phyloP scores from a whole-genome alignment of 192 early-diverging fungal genomes.

The Ambispora gerdemannii region DNA sequence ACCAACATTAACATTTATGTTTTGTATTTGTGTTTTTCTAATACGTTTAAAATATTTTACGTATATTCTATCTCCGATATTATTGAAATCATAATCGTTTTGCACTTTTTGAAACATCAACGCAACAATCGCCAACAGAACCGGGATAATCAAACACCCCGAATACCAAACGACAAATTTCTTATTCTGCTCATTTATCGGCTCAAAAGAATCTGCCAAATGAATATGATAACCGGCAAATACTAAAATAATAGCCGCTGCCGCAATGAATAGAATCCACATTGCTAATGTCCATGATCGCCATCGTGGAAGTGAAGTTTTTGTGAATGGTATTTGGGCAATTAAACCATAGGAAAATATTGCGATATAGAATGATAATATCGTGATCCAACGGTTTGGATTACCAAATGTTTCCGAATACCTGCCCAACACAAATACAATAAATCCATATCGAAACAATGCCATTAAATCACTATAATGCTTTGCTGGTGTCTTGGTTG shows the following conservation, averaged over 20 bases:
- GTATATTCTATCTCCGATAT: conserved; percentile 32
- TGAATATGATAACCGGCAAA: conserved; percentile 63
- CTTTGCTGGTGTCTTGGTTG: conserved; percentile 58
- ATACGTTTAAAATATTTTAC: conserved; percentile 28
- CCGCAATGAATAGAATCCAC: conserved; percentile 60
- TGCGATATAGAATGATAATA: conserved; percentile 36
- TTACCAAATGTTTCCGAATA: conserved; percentile 65
- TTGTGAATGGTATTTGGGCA: conserved; percentile 66
- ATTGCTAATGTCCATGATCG: conserved; percentile 62
- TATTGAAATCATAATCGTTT: conserved; percentile 36
- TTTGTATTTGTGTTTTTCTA: background rate
- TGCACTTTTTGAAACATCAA: conserved; percentile 42
- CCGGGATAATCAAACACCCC: conserved; percentile 43
- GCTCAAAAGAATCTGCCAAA: conserved; percentile 34
- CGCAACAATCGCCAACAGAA: conserved; percentile 37
- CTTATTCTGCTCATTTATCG: conserved; percentile 2
- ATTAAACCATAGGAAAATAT: conserved; percentile 53
- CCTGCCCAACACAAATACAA: conserved; percentile 75
- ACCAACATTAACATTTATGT: background rate
- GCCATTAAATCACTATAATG: conserved; percentile 65
- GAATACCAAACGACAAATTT: conserved; percentile 49
- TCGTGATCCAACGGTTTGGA: conserved; percentile 28
- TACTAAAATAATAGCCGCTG: conserved; percentile 50
- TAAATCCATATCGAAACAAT: conserved; percentile 55
- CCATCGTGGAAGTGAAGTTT: conserved; percentile 60